Conservation (phyloP, 768 basidiomycete species). For the Kwoniella dendrophila region DNA sequence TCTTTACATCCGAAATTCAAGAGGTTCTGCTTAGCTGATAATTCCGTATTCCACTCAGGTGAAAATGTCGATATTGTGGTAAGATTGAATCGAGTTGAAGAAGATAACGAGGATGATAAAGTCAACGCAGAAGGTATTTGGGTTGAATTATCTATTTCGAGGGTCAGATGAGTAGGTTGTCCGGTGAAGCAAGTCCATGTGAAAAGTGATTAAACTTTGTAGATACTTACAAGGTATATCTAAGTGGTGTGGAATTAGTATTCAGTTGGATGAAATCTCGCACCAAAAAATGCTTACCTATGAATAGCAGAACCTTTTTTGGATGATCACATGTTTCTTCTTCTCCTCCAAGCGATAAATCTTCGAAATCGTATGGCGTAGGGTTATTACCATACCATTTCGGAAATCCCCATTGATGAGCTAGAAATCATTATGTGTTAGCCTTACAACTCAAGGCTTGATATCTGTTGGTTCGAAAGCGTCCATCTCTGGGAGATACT, state of each 20-base stretch:
- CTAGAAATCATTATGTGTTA: not conserved
- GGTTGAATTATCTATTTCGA: conserved; percentile 10
- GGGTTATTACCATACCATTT: conserved; percentile 17
- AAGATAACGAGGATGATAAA: not conserved
- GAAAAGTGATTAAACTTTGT: too few species aligned
- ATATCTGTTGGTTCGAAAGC: not conserved
- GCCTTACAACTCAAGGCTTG: not conserved
- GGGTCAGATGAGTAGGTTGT: not conserved
- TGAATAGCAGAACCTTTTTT: conserved; percentile 19
- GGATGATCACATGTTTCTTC: conserved; percentile 20
- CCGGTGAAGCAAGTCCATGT: too few species aligned
- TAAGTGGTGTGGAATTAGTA: too few species aligned
- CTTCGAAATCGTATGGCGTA: conserved; percentile 10
- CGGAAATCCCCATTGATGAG: conserved; percentile 23
- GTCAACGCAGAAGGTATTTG: conserved; percentile 7
- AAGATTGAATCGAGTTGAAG: conserved; percentile 9
- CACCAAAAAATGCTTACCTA: not conserved
- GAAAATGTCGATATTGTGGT: conserved; percentile 20
- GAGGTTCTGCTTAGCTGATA: conserved; percentile 8
- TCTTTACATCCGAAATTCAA: conserved; percentile 5
- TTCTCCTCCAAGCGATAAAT: not conserved
- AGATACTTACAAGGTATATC: conserved; percentile 22
- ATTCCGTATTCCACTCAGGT: conserved; percentile 10
- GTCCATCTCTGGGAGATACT: too few species aligned
- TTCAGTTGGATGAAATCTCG: too few species aligned